Evolutionary conservation across 164 flowering plant species (phyloP).

Genomic region (Houttuynia cordata): DNA sequence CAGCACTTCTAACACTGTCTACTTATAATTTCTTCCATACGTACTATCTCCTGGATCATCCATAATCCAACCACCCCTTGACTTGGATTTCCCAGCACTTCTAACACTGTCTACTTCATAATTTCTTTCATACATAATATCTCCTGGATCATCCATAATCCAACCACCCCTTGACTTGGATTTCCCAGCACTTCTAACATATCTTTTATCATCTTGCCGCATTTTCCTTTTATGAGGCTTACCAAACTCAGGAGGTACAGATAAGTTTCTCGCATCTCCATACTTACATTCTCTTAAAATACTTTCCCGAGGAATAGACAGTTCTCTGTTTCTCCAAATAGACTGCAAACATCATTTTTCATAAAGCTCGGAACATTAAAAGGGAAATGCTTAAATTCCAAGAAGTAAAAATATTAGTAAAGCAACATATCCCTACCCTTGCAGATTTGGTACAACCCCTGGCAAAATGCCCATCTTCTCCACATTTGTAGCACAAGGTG

Average conservation of each 20-base stretch:
- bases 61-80: conserved; percentile 41
- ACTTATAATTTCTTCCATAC: too few species aligned
- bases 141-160: conserved; percentile 26
- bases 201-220: conserved; percentile 16
- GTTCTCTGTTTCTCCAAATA: conserved; percentile 10
- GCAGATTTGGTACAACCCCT: conserved; percentile 46
- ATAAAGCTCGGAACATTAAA: neutral
- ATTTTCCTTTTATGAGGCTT: conserved; percentile 35
- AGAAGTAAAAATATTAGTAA: neutral
- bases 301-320: conserved; percentile 12
- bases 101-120: too few species aligned
- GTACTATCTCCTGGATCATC: too few species aligned
- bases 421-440: conserved; percentile 25
- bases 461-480: conserved; percentile 72
- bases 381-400: too few species aligned
- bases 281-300: conserved; percentile 8
- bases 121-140: too few species aligned
- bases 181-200: conserved; percentile 18
- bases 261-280: conserved; percentile 7
- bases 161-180: conserved; percentile 44
- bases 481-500: conserved; percentile 60
- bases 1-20: conserved; percentile 12
- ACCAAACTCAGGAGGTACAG: conserved; percentile 16
- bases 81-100: conserved; percentile 27
- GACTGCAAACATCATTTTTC: conserved; percentile 13